These are phyloP conservation scores for Eurotiales sp. DNA, from an alignment of 2,329 filamentous ascomycete species.

Conservation along the genomic window DNA sequence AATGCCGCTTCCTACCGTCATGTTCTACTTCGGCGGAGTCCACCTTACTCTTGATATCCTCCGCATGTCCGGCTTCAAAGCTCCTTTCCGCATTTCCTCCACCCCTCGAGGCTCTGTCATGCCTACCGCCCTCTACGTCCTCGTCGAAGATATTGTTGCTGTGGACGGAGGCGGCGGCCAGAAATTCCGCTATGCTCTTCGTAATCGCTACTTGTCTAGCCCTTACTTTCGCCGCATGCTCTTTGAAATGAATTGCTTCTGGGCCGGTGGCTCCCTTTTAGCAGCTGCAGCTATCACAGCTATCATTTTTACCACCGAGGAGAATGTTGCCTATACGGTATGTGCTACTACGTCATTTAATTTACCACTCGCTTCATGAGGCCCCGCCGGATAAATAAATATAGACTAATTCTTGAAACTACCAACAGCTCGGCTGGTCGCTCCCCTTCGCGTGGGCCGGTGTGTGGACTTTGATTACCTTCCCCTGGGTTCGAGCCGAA, in stretches of 20 bases:
- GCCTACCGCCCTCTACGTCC: constrained; percentile 59
- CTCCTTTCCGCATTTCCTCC: constrained; percentile 62
- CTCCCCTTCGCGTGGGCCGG: constrained; percentile 42
- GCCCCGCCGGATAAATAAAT: too few relatives aligned
- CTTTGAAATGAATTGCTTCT: constrained; percentile 54
- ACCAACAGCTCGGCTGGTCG: constrained; percentile 37
- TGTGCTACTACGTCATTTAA: constrained; percentile 13
- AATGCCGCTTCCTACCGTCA: constrained; percentile 43
- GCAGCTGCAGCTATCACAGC: constrained; percentile 46
- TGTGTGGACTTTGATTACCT: constrained; percentile 44
- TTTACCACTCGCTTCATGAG: too few relatives aligned
- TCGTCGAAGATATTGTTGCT: constrained; percentile 65
- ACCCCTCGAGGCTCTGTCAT: constrained; percentile 57
- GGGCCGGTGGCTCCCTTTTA: constrained; percentile 51
- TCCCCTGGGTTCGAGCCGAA: constrained; percentile 45
- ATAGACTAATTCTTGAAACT: constrained; percentile 4
- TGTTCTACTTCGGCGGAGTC: constrained; percentile 44
- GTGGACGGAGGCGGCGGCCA: constrained; percentile 62
- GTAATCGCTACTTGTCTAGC: constrained; percentile 52
- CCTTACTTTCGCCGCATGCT: constrained; percentile 53
- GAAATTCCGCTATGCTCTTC: constrained; percentile 50
- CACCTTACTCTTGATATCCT: constrained; percentile 41
- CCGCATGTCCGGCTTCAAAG: constrained; percentile 41
- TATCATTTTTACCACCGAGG: constrained; percentile 47
- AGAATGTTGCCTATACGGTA: constrained; percentile 48